phyloP scores from a whole-genome alignment of 2,329 filamentous ascomycete genomes.

The Fusarium nanum region DNA sequence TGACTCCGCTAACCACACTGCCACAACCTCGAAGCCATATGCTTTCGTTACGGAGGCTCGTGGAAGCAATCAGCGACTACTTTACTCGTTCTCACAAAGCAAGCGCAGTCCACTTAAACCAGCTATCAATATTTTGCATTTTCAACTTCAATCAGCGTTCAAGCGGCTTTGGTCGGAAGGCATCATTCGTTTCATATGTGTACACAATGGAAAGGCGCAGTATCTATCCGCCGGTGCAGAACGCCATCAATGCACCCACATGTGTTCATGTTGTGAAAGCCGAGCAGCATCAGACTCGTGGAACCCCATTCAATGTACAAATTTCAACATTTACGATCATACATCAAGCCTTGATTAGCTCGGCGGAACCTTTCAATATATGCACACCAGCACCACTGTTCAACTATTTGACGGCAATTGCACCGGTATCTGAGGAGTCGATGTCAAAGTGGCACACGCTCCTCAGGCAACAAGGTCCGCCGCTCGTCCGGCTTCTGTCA shows the following conservation, averaged over 20 bases:
- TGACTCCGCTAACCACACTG: neutral
- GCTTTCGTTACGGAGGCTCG: neutral
- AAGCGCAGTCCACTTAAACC: neutral
- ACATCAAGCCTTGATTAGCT: neutral
- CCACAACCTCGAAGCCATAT: neutral
- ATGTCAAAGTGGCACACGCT: neutral
- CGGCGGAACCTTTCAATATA: neutral
- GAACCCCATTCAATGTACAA: neutral
- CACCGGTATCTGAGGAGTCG: neutral
- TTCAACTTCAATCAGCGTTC: neutral
- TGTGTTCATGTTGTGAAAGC: conserved; percentile 30
- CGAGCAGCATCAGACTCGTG: conserved; percentile 18
- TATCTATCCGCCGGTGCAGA: neutral
- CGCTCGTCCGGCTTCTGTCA: neutral
- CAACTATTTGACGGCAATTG: neutral
- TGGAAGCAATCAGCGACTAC: neutral
- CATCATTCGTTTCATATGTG: neutral
- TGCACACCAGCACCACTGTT: neutral
- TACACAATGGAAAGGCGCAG: conserved; percentile 2
- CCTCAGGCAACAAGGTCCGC: neutral
- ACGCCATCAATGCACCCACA: conserved; percentile 2
- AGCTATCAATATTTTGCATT: neutral
- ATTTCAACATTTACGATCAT: neutral
- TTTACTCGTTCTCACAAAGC: neutral
- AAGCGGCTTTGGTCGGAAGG: neutral